Evolutionary conservation across 2,329 filamentous ascomycete species (phyloP).

Genomic region (Alternaria sp.): DNA sequence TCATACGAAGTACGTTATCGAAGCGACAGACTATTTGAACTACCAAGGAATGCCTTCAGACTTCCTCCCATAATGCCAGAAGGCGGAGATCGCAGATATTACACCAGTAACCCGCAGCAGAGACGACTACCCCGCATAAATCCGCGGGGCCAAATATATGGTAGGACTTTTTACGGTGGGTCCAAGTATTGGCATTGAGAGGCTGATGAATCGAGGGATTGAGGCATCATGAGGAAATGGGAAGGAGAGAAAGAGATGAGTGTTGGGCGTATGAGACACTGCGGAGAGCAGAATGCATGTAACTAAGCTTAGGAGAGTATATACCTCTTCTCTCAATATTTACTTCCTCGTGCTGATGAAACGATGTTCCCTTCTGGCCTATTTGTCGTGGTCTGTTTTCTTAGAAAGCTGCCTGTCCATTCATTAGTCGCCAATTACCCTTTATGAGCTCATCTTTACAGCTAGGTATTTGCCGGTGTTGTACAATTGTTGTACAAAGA

Average conservation of each 20-base stretch:
- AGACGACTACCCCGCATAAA: not conserved
- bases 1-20: not conserved
- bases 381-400: not conserved
- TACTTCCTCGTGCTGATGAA: not conserved
- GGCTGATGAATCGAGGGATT: not conserved
- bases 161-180: not conserved
- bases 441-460: not conserved
- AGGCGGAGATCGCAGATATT: not conserved
- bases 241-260: not conserved
- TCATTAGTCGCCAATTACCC: not conserved
- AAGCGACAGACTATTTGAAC: not conserved
- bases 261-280: not conserved
- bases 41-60: not conserved
- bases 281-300: not conserved
- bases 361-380: not conserved
- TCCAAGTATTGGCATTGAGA: not conserved
- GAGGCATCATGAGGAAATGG: not conserved
- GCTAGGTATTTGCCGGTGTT: not conserved
- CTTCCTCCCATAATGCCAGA: not conserved
- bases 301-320: not conserved
- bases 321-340: not conserved
- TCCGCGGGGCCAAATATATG: not conserved
- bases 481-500: not conserved
- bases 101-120: not conserved
- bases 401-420: not conserved